phyloP scores from a whole-genome alignment of 176 grass and related monocot genomes.

The Oryza nivara region DNA sequence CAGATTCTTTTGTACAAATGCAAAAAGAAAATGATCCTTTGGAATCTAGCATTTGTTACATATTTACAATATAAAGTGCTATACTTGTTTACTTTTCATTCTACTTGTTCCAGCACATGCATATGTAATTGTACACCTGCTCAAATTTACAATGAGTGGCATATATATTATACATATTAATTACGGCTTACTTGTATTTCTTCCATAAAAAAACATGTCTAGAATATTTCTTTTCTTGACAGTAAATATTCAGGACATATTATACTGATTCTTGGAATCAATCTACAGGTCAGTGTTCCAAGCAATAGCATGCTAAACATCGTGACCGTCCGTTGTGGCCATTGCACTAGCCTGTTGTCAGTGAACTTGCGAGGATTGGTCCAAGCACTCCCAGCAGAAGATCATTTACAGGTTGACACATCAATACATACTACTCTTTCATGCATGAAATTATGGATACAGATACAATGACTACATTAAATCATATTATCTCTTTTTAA shows the following conservation, averaged over 20 bases:
- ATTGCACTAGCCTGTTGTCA: slow-evolving; percentile 70
- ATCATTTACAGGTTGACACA: slow-evolving; percentile 60
- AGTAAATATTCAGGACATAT: slow-evolving; percentile 1
- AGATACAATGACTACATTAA: background rate
- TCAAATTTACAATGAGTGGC: background rate
- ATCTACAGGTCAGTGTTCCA: slow-evolving; percentile 71
- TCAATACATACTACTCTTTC: background rate
- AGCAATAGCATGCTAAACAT: slow-evolving; percentile 60
- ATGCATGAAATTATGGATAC: slow-evolving; percentile 29
- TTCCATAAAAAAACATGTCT: background rate
- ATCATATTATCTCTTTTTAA: too few relatives aligned
- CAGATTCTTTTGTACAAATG: background rate
- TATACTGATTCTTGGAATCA: background rate
- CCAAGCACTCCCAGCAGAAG: slow-evolving; percentile 53
- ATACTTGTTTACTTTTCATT: background rate
- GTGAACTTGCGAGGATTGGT: slow-evolving; percentile 60
- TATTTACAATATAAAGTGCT: slow-evolving; percentile 1
- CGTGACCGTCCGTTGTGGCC: slow-evolving; percentile 73
- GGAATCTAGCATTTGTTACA: background rate
- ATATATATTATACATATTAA: too few relatives aligned
- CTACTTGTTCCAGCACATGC: background rate
- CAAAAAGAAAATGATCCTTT: background rate
- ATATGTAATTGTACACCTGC: background rate
- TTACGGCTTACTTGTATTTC: background rate
- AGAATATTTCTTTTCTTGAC: background rate